Evolutionary conservation across 495 filamentous ascomycete genomes (phyloP).

Genomic region (Aeminium ludgeri): DNA sequence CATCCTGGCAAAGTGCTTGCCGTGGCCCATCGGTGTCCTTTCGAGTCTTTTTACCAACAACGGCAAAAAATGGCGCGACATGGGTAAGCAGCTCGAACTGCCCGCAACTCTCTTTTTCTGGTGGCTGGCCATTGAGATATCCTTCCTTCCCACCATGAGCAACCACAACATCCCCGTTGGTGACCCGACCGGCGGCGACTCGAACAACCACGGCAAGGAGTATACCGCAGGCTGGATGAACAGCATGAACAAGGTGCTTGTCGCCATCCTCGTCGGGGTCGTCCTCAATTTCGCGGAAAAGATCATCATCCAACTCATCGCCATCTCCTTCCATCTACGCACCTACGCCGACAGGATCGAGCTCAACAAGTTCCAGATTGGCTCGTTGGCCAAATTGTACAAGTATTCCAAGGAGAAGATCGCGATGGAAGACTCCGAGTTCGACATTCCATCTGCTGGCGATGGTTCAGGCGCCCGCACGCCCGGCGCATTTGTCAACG

Average conservation of each 20-base stretch:
- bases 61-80: slow-evolving; percentile 83
- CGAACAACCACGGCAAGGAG: slow-evolving; percentile 28
- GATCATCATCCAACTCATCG: slow-evolving; percentile 88
- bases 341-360: slow-evolving; percentile 89
- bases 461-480: slow-evolving; percentile 46
- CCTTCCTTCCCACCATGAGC: slow-evolving; percentile 52
- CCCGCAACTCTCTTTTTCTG: slow-evolving; percentile 81
- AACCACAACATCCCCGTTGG: slow-evolving; percentile 45
- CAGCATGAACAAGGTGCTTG: slow-evolving; percentile 72
- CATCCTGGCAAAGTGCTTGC: slow-evolving; percentile 60
- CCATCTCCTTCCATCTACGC: slow-evolving; percentile 76
- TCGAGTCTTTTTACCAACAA: slow-evolving; percentile 73
- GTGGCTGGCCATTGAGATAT: slow-evolving; percentile 69
- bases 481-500: slow-evolving; percentile 44
- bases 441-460: slow-evolving; percentile 34
- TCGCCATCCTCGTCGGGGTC: slow-evolving; percentile 62
- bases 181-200: no score
- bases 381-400: slow-evolving; percentile 66
- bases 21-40: slow-evolving; percentile 44
- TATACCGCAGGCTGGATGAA: slow-evolving; percentile 49
- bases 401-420: slow-evolving; percentile 60
- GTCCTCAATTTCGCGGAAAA: slow-evolving; percentile 79
- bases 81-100: slow-evolving; percentile 73
- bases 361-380: slow-evolving; percentile 79
- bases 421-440: slow-evolving; percentile 53